Evolutionary conservation across 1,139 yeast genomes (phyloP).

Genomic region (Starmera stellimalicola): DNA sequence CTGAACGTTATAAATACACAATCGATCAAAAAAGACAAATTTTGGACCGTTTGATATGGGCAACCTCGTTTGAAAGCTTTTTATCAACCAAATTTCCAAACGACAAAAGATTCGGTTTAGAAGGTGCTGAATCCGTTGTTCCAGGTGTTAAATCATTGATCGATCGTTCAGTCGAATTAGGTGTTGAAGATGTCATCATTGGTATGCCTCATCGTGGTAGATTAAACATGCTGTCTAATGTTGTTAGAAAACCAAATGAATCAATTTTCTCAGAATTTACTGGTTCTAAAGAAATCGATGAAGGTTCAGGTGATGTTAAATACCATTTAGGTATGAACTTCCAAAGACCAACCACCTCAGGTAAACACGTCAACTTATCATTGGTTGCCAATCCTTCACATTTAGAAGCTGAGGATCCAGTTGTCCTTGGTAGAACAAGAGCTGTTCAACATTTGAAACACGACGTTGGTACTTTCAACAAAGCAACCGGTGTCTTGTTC

Average conservation of each 20-base stretch:
- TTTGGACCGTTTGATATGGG: slow-evolving; percentile 94
- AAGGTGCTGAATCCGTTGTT: slow-evolving; percentile 94
- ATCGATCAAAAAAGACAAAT: slow-evolving; percentile 93
- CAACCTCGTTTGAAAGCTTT: slow-evolving; percentile 88
- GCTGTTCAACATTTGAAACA: slow-evolving; percentile 89
- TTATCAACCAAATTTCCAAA: slow-evolving; percentile 93
- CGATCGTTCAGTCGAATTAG: slow-evolving; percentile 87
- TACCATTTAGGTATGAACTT: slow-evolving; percentile 99
- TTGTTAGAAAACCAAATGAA: slow-evolving; percentile 97
- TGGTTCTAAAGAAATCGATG: slow-evolving; percentile 78
- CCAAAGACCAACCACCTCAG: slow-evolving; percentile 97
- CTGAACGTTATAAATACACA: slow-evolving; percentile 74
- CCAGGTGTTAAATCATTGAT: slow-evolving; percentile 96
- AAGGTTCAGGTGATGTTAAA: slow-evolving; percentile 98
- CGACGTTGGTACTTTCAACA: slow-evolving; percentile 72
- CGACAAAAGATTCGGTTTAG: slow-evolving; percentile 97
- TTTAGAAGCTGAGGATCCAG: slow-evolving; percentile 98
- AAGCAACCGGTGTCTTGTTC: slow-evolving; percentile 85
- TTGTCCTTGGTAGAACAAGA: slow-evolving; percentile 95
- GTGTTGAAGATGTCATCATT: slow-evolving; percentile 91
- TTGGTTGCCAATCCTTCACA: slow-evolving; percentile 98
- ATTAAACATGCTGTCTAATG: slow-evolving; percentile 93
- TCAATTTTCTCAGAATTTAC: slow-evolving; percentile 93
- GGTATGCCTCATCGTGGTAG: slow-evolving; percentile 99
- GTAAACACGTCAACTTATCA: slow-evolving; percentile 91